Evolutionary conservation across 371 early-diverging fungal genomes (phyloP), one percentile per base, ranked within the genome.

Genomic region (Rhizomucor pusillus): DNA sequence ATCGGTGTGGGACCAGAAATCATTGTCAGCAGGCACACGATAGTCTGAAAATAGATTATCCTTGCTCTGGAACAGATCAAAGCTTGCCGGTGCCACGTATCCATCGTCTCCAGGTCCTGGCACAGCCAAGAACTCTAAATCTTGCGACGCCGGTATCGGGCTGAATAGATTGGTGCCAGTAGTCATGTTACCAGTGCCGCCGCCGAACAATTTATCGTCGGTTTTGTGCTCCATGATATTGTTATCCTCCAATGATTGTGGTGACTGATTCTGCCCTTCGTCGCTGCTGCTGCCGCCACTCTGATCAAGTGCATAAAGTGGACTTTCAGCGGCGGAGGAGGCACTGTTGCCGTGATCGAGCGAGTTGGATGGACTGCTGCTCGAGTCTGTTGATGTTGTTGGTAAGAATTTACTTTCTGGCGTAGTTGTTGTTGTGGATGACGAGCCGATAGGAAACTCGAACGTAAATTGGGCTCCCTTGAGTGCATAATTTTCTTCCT

Each of bases 401-500:
- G 37, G 37, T 12, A 41, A 12, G 5, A 41, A 11, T 11, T 14
- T 14, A 41, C 14, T 41, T 3, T 41, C 19, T 5, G n/a, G n/a
- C n/a, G n/a, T n/a, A n/a, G n/a, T n/a, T n/a, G n/a, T n/a, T n/a
- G 41, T 16, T 12, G 41, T 4, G 41, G 16, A 19, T 3, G 14
- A 14, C 11, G 16, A 41, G 5, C 29, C 29, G 41, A 14, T 20
- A 34, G 75, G 75, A 37, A 71, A 75, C 46, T 75, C 67, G 57
- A 75, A 75, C 2, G 75, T 75, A 16, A 75, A 75, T 34, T 67
- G 60, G 12, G 68, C 62, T 23, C 65, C 71, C 34, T 76, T 76
- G 10, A 76, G 57, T 3, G 71, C 70, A 54, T 69, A 67, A 33
- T 76, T 76, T 29, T 76, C 76, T 39, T 67, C 61, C 48, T 72